These are phyloP conservation scores for Cystofilobasidium bisporidii DNA, from an alignment of 768 basidiomycete species.

Conservation along the genomic window DNA sequence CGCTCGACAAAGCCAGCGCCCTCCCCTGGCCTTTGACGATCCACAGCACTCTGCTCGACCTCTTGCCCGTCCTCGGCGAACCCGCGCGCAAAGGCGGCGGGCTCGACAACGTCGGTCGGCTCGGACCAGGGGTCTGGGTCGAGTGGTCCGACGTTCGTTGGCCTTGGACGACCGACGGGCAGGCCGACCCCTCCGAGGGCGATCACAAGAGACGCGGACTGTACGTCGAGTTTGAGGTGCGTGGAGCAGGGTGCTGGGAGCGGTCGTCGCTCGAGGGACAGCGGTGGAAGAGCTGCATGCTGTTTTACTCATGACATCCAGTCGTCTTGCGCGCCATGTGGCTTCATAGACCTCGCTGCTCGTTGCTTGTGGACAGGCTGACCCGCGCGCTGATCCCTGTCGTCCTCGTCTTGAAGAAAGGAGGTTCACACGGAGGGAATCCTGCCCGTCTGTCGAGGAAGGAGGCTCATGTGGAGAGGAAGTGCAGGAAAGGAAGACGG, in stretches of 20 bases:
- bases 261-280: background rate
- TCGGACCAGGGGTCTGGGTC: conserved; percentile 11
- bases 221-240: conserved; percentile 7
- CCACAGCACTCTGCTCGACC: background rate
- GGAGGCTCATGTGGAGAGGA: no score
- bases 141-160: background rate
- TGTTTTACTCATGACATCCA: background rate
- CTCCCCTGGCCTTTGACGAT: background rate
- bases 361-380: no score
- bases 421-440: no score
- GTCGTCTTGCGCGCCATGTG: background rate
- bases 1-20: background rate
- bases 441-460: no score
- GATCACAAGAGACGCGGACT: background rate
- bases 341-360: background rate
- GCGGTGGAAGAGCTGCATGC: background rate
- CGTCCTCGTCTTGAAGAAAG: no score
- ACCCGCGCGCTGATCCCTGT: no score
- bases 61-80: background rate
- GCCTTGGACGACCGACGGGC: background rate
- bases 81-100: conserved; percentile 6
- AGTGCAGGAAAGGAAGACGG: no score
- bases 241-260: background rate
- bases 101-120: conserved; percentile 6
- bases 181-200: background rate